phyloP scores from a whole-genome alignment of 805 yeast species.

The Candida insectorum region DNA sequence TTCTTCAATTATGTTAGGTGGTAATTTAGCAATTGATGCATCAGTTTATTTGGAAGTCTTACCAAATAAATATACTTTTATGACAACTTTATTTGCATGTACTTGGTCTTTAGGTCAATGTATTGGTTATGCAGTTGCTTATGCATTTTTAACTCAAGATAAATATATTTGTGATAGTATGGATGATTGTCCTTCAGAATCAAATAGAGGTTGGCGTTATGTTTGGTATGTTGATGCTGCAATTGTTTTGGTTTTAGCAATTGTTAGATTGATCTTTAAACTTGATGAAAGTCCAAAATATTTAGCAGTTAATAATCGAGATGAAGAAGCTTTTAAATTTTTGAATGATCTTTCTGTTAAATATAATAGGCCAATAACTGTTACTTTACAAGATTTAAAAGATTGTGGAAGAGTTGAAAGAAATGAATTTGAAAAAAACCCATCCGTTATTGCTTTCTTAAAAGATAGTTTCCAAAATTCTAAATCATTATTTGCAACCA shows the following conservation, averaged over 20 bases:
- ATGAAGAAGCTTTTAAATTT: conserved; percentile 44
- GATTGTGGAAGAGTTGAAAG: conserved; percentile 37
- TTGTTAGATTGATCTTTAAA: conserved; percentile 25
- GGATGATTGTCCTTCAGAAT: conserved; percentile 40
- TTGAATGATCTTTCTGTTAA: conserved; percentile 43
- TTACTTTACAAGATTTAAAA: conserved; percentile 45
- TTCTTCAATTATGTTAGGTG: conserved; percentile 23
- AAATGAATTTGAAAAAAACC: conserved; percentile 12
- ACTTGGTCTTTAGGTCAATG: conserved; percentile 67
- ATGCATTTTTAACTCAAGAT: conserved; percentile 51
- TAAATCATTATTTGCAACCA: conserved; percentile 32
- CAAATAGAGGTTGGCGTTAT: conserved; percentile 64
- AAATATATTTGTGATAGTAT: conserved; percentile 26
- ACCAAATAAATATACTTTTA: conserved; percentile 23
- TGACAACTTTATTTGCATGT: conserved; percentile 36
- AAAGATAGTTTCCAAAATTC: conserved; percentile 15
- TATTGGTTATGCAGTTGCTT: conserved; percentile 47
- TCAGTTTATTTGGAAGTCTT: conserved; percentile 24
- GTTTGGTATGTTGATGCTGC: conserved; percentile 47
- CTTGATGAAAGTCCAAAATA: conserved; percentile 58
- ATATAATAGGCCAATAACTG: conserved; percentile 38
- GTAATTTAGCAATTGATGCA: conserved; percentile 27
- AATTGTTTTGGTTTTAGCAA: conserved; percentile 38
- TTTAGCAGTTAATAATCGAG: conserved; percentile 49
- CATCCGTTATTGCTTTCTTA: conserved; percentile 18